These are phyloP conservation scores for Lignosus rhinocerotis DNA, from an alignment of 1,284 basidiomycete genomes.

Conservation along the genomic window DNA sequence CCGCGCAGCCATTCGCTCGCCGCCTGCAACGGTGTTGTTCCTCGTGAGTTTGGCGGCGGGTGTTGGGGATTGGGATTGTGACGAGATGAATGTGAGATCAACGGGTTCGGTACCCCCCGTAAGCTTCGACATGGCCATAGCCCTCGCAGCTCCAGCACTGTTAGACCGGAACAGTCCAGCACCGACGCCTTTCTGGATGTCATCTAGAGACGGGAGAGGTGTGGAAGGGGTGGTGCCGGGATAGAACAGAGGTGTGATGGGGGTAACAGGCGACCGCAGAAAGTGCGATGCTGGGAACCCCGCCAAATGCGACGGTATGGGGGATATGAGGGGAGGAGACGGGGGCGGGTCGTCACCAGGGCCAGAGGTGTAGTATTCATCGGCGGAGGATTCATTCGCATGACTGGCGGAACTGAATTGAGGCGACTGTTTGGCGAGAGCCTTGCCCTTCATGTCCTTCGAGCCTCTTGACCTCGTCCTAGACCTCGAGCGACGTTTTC, in stretches of 20 bases:
- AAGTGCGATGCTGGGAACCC: conserved; percentile 53
- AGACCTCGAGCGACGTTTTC: conserved; percentile 72
- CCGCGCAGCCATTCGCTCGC: conserved; percentile 70
- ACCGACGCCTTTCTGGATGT: conserved; percentile 51
- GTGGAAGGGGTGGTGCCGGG: conserved; percentile 65
- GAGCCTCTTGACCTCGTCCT: conserved; percentile 75
- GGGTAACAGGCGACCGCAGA: conserved; percentile 46
- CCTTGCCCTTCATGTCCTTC: conserved; percentile 67
- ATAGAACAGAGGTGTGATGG: conserved; percentile 56
- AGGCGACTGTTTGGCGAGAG: conserved; percentile 39
- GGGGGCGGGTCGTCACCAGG: conserved; percentile 42
- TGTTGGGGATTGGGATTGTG: conserved; percentile 42
- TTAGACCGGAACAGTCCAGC: conserved; percentile 71
- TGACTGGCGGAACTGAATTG: conserved; percentile 38
- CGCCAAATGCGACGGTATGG: conserved; percentile 61
- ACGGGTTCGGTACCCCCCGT: conserved; percentile 63
- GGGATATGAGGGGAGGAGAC: conserved; percentile 57
- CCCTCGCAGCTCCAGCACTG: conserved; percentile 64
- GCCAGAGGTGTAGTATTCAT: conserved; percentile 48
- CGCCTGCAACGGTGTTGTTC: conserved; percentile 79
- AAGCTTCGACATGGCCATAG: conserved; percentile 74
- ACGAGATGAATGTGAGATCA: conserved; percentile 38
- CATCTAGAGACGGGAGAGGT: conserved; percentile 71
- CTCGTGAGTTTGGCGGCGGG: conserved; percentile 58
- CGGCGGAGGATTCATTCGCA: conserved; percentile 65